Evolutionary conservation across 1,139 yeast species (phyloP).

Genomic region (Magnusiomyces magnusii): DNA sequence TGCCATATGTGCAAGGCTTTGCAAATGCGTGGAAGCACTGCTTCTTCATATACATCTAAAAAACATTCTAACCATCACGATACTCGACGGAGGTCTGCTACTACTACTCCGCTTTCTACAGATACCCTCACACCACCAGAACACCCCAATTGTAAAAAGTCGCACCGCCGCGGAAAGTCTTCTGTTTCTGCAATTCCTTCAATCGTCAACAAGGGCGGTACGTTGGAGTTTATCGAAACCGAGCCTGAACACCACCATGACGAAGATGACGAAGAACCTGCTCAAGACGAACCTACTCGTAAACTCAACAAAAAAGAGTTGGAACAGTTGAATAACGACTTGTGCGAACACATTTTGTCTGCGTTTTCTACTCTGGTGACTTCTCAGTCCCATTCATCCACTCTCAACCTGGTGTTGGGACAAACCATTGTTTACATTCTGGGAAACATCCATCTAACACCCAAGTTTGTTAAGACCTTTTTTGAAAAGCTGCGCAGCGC

Average conservation of each 20-base stretch:
- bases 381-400: not conserved
- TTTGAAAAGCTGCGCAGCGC: slow-evolving; percentile 7
- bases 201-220: not conserved
- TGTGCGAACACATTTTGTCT: slow-evolving; percentile 1
- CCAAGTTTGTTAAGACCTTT: slow-evolving; percentile 6
- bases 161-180: not conserved
- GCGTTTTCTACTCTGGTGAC: slow-evolving; percentile 2
- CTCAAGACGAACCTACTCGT: not conserved
- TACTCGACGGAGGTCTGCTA: not conserved
- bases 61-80: not conserved
- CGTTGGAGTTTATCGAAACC: not conserved
- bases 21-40: not conserved
- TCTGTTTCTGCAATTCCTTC: not conserved
- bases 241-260: not conserved
- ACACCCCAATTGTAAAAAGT: not conserved
- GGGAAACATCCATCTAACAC: slow-evolving; percentile 6
- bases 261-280: not conserved
- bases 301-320: slow-evolving; percentile 4
- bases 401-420: slow-evolving; percentile 10
- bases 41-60: not conserved
- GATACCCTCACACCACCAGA: not conserved
- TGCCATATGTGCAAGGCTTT: slow-evolving; percentile 4
- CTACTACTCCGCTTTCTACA: too few species aligned
- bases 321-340: not conserved
- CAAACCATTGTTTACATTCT: slow-evolving; percentile 12